A percentile compares a stretch with the other conserved stretches of the same genome.
These are phyloP conservation scores for Microdochium trichocladiopsis DNA, from an alignment of 2,329 filamentous ascomycete species.

Conservation along the genomic window DNA sequence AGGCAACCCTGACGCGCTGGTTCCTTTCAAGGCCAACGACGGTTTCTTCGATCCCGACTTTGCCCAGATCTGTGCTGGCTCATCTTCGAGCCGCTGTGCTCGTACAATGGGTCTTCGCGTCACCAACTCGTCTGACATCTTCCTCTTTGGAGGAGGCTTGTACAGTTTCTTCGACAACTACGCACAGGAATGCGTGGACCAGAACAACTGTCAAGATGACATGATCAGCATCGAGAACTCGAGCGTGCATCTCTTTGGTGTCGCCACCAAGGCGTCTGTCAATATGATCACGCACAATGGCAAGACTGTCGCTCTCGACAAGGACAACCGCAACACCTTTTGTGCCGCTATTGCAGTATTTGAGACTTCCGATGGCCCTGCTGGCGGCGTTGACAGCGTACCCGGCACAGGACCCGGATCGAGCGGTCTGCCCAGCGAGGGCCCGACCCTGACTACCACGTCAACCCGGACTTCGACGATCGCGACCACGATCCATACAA, in stretches of 20 bases:
- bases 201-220: conserved; percentile 68
- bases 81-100: conserved; percentile 42
- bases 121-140: conserved; percentile 57
- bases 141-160: conserved; percentile 65
- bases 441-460: conserved; percentile 3
- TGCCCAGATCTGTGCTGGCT: conserved; percentile 39
- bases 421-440: conserved; percentile 2
- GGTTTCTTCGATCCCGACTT: conserved; percentile 65
- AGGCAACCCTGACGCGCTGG: conserved; percentile 67
- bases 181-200: conserved; percentile 58
- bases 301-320: conserved; percentile 41
- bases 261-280: conserved; percentile 67
- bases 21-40: conserved; percentile 54
- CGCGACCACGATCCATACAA: neutral
- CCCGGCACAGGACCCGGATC: neutral
- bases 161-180: conserved; percentile 87
- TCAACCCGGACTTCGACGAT: conserved; percentile 4
- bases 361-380: conserved; percentile 10
- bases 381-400: conserved; percentile 2
- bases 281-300: conserved; percentile 67
- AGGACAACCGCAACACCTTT: conserved; percentile 59
- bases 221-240: conserved; percentile 68
- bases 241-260: conserved; percentile 54
- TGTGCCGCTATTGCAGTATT: conserved; percentile 55
- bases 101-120: conserved; percentile 75